Evolutionary conservation across 129 eudicot species (phyloP).

Genomic region (Centaurea solstitialis): DNA sequence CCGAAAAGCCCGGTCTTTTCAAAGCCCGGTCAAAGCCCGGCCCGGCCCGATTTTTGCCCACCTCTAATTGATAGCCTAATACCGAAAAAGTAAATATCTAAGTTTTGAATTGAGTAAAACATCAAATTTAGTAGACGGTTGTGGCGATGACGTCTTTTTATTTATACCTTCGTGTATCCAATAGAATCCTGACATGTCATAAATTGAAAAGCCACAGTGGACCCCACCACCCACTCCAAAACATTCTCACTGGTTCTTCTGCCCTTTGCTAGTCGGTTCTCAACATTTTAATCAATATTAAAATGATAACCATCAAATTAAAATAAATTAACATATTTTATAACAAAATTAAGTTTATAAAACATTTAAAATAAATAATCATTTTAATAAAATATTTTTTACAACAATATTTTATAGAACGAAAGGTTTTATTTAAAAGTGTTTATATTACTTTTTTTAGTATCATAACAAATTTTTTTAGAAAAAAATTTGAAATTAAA

Average conservation of each 20-base stretch:
- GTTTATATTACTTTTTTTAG: no score
- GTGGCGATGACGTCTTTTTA: not conserved
- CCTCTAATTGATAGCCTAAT: no score
- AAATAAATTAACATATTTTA: not conserved
- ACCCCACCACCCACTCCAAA: not conserved
- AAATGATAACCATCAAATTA: not conserved
- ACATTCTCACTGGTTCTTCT: conserved; percentile 3
- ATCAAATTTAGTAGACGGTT: conserved; percentile 10
- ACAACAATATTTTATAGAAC: no score
- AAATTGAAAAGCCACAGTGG: not conserved
- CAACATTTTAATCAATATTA: not conserved
- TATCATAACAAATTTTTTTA: no score
- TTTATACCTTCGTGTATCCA: not conserved
- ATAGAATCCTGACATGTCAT: not conserved
- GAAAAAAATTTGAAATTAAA: no score
- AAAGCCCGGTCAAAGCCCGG: no score
- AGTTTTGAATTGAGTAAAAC: not conserved
- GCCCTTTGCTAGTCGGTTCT: not conserved
- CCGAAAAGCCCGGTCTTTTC: no score
- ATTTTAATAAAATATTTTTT: no score
- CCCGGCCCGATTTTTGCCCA: no score
- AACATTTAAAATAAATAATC: no score
- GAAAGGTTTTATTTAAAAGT: no score
- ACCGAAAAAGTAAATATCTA: not conserved
- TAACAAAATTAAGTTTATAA: no score